A percentile compares a stretch with the other conserved stretches of the same genome.
Evolutionary conservation across 2,329 filamentous ascomycete species (phyloP).

Genomic region (Colletotrichum trifolii): DNA sequence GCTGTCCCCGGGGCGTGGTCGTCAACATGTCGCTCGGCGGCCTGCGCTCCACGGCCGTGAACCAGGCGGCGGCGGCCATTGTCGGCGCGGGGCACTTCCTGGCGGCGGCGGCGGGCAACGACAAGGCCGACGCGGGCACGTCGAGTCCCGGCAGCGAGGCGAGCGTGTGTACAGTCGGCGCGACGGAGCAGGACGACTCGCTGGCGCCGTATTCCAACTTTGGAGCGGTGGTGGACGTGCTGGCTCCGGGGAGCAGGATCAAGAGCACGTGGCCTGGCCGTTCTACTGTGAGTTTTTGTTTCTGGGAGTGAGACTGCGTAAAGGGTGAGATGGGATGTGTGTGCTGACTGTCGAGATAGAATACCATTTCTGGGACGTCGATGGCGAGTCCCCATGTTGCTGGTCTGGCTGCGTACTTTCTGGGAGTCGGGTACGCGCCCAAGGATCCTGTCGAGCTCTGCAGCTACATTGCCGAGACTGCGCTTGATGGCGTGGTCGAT

Average conservation of each 20-base stretch:
- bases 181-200: constrained; percentile 53
- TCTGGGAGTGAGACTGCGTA: too few species aligned
- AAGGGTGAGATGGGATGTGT: neutral
- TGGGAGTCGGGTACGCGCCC: constrained; percentile 56
- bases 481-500: constrained; percentile 52
- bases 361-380: constrained; percentile 37
- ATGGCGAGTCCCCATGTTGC: constrained; percentile 39
- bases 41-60: constrained; percentile 55
- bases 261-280: constrained; percentile 60
- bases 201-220: constrained; percentile 64
- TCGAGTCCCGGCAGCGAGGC: constrained; percentile 61
- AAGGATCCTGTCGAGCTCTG: constrained; percentile 49
- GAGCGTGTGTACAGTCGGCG: constrained; percentile 64
- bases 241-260: constrained; percentile 60
- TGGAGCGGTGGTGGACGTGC: constrained; percentile 60
- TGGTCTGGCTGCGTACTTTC: constrained; percentile 43
- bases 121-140: constrained; percentile 53
- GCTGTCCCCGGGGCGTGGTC: constrained; percentile 57
- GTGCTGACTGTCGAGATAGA: constrained; percentile 13
- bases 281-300: constrained; percentile 45
- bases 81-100: constrained; percentile 61
- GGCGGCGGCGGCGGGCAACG: constrained; percentile 68
- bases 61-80: constrained; percentile 60
- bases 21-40: constrained; percentile 70
- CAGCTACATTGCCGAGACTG: constrained; percentile 52